A percentile compares a stretch with the other conserved stretches of the same genome.
Evolutionary conservation across 768 basidiomycete species (phyloP).

Genomic region (Baorangia bicolor): DNA sequence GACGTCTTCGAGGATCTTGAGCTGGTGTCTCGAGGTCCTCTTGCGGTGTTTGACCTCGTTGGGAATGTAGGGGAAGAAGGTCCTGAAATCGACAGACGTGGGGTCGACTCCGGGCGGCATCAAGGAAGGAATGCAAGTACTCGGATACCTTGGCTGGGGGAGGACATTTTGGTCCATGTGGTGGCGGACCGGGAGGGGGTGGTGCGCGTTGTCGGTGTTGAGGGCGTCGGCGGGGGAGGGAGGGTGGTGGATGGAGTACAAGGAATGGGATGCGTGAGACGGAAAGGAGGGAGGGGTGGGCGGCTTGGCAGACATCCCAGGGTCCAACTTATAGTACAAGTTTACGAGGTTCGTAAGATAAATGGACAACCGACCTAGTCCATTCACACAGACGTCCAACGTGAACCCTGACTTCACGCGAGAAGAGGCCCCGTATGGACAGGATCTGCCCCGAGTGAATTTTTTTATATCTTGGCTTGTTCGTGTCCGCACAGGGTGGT

Average conservation of each 20-base stretch:
- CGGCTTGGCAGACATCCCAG: slow-evolving; percentile 33
- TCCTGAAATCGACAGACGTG: slow-evolving; percentile 68
- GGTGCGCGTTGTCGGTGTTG: slow-evolving; percentile 7
- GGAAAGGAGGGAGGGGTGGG: slow-evolving; percentile 39
- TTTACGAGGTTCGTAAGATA: slow-evolving; percentile 11
- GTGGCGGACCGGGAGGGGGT: slow-evolving; percentile 17
- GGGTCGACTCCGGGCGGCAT: slow-evolving; percentile 60
- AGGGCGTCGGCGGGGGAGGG: neutral
- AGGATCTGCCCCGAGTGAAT: neutral
- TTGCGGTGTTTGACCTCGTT: slow-evolving; percentile 95
- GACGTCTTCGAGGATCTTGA: slow-evolving; percentile 83
- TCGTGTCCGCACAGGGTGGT: neutral
- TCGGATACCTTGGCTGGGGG: slow-evolving; percentile 31
- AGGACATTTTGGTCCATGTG: slow-evolving; percentile 28
- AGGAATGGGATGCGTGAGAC: slow-evolving; percentile 27
- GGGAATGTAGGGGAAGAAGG: slow-evolving; percentile 85
- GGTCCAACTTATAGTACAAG: slow-evolving; percentile 29
- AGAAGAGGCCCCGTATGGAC: slow-evolving; percentile 1
- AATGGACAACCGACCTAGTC: slow-evolving; percentile 6
- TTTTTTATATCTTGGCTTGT: neutral
- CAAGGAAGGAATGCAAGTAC: slow-evolving; percentile 46
- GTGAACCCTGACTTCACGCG: slow-evolving; percentile 19
- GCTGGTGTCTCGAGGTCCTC: slow-evolving; percentile 84
- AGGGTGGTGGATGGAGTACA: slow-evolving; percentile 22
- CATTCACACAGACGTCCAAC: slow-evolving; percentile 29